A percentile compares a stretch with the other conserved stretches of the same genome.
Conservation (phyloP, 257 asterid species). For the Solanum clarkiae region DNA sequence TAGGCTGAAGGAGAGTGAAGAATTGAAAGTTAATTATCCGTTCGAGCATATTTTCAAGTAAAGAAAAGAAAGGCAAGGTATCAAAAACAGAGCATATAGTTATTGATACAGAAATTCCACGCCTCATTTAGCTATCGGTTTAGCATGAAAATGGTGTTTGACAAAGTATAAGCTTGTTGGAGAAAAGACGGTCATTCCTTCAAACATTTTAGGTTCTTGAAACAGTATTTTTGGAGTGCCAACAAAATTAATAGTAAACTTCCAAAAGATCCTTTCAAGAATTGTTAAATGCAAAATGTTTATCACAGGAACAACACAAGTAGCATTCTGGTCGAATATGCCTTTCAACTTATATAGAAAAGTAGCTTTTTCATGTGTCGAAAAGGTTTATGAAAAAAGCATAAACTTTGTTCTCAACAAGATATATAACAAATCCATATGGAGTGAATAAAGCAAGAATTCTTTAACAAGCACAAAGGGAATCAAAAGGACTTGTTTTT, state of each 20-base stretch:
- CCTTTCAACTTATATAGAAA: slow-evolving; percentile 16
- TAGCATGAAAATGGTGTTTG: neutral
- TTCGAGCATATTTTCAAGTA: neutral
- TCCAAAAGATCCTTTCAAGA: neutral
- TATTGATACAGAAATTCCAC: neutral
- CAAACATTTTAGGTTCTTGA: neutral
- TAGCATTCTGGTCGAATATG: slow-evolving; percentile 14
- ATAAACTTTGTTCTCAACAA: slow-evolving; percentile 23
- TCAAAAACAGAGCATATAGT: neutral
- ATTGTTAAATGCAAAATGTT: slow-evolving; percentile 15
- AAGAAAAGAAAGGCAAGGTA: neutral
- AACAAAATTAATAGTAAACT: neutral
- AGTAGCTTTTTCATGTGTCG: slow-evolving; percentile 2
- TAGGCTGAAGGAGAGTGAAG: slow-evolving; percentile 51
- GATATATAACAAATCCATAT: neutral
- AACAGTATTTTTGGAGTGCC: neutral
- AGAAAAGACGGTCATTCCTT: neutral
- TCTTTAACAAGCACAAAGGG: slow-evolving; percentile 23
- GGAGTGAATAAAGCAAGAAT: slow-evolving; percentile 1
- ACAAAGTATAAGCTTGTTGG: neutral
- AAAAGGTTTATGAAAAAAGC: slow-evolving; percentile 5
- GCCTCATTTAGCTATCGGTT: neutral
- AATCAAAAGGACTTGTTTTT: slow-evolving; percentile 10
- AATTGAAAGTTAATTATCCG: neutral
- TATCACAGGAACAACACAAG: neutral